phyloP scores from a whole-genome alignment of 305 asterid genomes.

The Fraxinus baroniana region DNA sequence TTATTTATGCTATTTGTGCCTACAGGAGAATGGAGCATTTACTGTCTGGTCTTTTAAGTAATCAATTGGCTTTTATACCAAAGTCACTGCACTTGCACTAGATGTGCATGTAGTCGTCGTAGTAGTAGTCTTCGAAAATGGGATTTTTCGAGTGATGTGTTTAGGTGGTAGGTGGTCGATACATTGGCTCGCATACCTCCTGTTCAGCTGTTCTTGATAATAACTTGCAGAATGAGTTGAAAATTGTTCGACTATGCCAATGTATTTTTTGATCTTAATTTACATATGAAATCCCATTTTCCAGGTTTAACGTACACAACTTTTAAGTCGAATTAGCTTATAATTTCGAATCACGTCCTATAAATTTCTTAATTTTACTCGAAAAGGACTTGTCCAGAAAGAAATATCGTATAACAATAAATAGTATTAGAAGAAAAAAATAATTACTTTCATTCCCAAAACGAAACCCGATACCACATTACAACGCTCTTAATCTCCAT shows the following conservation, averaged over 20 bases:
- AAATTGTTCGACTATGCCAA: not conserved
- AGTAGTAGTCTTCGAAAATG: not conserved
- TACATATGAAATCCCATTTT: not conserved
- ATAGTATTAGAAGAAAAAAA: too few relatives aligned
- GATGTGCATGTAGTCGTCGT: not conserved
- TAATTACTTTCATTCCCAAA: not conserved
- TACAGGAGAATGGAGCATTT: not conserved
- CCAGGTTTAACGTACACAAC: not conserved
- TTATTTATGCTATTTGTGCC: not conserved
- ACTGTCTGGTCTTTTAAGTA: not conserved
- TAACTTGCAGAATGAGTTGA: not conserved
- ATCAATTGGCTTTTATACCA: not conserved
- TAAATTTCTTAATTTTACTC: not conserved
- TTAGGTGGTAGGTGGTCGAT: not conserved
- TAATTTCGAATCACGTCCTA: not conserved
- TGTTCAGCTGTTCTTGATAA: too few relatives aligned
- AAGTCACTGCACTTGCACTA: not conserved
- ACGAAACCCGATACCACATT: not conserved
- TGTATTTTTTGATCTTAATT: not conserved
- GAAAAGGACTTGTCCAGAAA: not conserved
- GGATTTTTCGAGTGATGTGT: not conserved
- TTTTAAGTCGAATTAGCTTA: not conserved
- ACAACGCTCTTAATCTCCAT: not conserved
- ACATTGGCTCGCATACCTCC: not conserved
- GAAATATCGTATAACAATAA: too few relatives aligned